A percentile compares a stretch with the other conserved stretches of the same genome.
These are phyloP conservation scores for Pythium rhizo-oryzae DNA, from an alignment of 352 stramenopile genomes.

Conservation along the genomic window DNA sequence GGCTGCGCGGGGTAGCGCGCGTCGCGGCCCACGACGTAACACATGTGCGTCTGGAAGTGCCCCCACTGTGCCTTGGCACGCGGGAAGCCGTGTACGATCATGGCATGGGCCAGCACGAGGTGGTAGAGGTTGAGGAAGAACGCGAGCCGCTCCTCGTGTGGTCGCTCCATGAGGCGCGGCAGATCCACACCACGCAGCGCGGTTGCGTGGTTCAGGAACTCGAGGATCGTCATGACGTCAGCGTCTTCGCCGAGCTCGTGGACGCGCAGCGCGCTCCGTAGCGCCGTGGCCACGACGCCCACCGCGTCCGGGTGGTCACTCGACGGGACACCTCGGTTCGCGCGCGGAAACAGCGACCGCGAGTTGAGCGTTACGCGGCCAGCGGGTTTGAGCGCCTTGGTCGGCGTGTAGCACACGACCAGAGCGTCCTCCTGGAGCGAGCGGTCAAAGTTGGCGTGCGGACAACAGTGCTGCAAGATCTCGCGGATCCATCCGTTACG, in stretches of 20 bases:
- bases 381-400: conserved; percentile 46
- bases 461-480: conserved; percentile 58
- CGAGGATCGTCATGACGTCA: conserved; percentile 50
- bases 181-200: conserved; percentile 60
- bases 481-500: conserved; percentile 69
- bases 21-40: conserved; percentile 54
- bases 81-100: conserved; percentile 69
- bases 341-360: conserved; percentile 52
- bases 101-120: conserved; percentile 70
- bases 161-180: conserved; percentile 35
- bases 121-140: conserved; percentile 88
- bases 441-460: conserved; percentile 48
- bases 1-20: conserved; percentile 20
- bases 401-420: conserved; percentile 44
- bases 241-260: conserved; percentile 39
- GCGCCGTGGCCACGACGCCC: conserved; percentile 28
- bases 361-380: conserved; percentile 66
- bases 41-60: conserved; percentile 58
- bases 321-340: neutral
- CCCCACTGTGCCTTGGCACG: conserved; percentile 60
- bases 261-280: conserved; percentile 35
- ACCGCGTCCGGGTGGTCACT: conserved; percentile 30
- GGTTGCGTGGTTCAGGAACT: conserved; percentile 73
- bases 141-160: conserved; percentile 66
- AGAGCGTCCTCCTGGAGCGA: conserved; percentile 11